A percentile compares a stretch with the other conserved stretches of the same genome.
Conservation (phyloP, 2,329 filamentous ascomycete species). For the Trichoderma sp. region DNA sequence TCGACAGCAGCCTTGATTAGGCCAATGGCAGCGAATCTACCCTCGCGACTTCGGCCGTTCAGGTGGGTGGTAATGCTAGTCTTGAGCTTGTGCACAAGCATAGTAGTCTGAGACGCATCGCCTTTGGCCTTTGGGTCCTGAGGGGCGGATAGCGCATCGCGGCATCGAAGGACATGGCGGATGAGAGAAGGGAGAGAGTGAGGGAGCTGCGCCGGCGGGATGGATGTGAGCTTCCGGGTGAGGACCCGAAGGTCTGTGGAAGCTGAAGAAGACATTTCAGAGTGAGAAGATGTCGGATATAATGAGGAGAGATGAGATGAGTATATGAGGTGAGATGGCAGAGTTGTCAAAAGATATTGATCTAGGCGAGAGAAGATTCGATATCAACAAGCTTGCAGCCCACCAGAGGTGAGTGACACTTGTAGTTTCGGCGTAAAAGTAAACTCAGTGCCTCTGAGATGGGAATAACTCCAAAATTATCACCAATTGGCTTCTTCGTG, state of each 20-base stretch:
- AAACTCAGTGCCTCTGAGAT: background rate
- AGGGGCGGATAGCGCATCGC: constrained; percentile 60
- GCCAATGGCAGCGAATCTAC: constrained; percentile 73
- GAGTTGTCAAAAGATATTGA: background rate
- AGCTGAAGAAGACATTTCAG: constrained; percentile 23
- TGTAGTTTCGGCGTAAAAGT: background rate
- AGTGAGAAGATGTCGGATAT: background rate
- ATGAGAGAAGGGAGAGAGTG: constrained; percentile 68
- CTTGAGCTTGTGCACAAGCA: constrained; percentile 79
- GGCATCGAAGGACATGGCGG: constrained; percentile 56
- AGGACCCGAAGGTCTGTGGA: constrained; percentile 61
- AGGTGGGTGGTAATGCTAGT: constrained; percentile 75
- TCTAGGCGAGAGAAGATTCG: background rate
- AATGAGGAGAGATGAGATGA: background rate
- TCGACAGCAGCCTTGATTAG: constrained; percentile 80
- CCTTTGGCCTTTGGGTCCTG: constrained; percentile 61
- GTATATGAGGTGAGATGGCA: background rate
- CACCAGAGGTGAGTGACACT: background rate
- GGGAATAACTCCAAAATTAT: background rate
- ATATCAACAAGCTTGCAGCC: background rate
- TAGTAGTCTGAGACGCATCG: constrained; percentile 59
- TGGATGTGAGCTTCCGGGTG: constrained; percentile 68
- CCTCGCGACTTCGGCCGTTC: constrained; percentile 71
- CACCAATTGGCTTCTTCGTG: background rate
- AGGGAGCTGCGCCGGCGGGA: constrained; percentile 70